These are phyloP conservation scores for Coix lacrymajobi DNA, from an alignment of 176 grass and related monocot species.

Conservation along the genomic window DNA sequence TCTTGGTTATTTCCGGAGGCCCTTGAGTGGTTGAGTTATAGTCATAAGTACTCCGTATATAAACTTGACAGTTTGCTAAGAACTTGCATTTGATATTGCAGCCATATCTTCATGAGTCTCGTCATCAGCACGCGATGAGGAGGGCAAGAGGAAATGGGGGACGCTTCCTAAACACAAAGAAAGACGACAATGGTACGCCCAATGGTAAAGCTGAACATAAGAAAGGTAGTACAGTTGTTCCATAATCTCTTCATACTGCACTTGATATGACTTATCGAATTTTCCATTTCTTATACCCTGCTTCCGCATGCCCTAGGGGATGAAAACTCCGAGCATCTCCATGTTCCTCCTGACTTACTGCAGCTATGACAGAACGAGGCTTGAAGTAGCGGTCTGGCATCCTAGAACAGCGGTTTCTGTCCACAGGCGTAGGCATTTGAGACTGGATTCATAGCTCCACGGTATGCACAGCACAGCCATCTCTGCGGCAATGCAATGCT, in stretches of 20 bases:
- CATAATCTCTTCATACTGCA: neutral
- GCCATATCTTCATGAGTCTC: slow-evolving; percentile 87
- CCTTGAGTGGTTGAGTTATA: neutral
- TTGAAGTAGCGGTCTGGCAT: slow-evolving; percentile 16
- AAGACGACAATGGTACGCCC: slow-evolving; percentile 23
- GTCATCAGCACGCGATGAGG: slow-evolving; percentile 75
- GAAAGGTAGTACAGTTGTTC: slow-evolving; percentile 11
- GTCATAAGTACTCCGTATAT: neutral
- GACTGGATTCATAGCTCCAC: slow-evolving; percentile 2
- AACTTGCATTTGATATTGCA: slow-evolving; percentile 19
- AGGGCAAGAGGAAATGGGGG: slow-evolving; percentile 76
- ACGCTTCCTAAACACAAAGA: slow-evolving; percentile 85
- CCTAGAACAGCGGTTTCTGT: slow-evolving; percentile 42
- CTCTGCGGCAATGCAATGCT: neutral
- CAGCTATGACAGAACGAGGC: slow-evolving; percentile 27
- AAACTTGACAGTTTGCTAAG: slow-evolving; percentile 1
- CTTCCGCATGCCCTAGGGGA: slow-evolving; percentile 25
- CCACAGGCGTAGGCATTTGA: slow-evolving; percentile 20
- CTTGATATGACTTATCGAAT: neutral
- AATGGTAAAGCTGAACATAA: slow-evolving; percentile 26
- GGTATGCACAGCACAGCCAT: neutral
- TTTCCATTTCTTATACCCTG: slow-evolving; percentile 2
- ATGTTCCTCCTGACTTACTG: slow-evolving; percentile 35
- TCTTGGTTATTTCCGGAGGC: neutral
- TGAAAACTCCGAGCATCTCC: slow-evolving; percentile 4